A percentile compares a stretch with the other conserved stretches of the same genome.
Evolutionary conservation across 139 green algal species (phyloP).

Genomic region (Nannochloris sp.): DNA sequence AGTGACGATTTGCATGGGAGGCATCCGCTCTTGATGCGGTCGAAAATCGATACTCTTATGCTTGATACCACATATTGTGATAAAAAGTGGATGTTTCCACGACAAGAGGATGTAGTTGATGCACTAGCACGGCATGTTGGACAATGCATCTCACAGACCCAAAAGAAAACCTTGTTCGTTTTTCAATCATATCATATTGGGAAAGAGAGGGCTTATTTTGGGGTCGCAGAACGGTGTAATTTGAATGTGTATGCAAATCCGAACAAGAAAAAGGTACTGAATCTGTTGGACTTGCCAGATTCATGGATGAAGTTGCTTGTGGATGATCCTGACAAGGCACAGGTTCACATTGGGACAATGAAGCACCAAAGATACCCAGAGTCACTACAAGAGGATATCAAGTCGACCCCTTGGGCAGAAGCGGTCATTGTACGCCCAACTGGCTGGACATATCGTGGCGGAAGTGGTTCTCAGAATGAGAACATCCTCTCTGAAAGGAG

Average conservation of each 20-base stretch:
- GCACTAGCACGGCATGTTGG: conserved; percentile 32
- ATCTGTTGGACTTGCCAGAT: conserved; percentile 46
- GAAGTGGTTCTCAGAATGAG: not conserved
- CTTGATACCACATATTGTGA: conserved; percentile 73
- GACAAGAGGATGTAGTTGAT: conserved; percentile 37
- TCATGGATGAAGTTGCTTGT: not conserved
- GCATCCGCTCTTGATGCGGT: conserved; percentile 30
- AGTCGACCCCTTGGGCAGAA: not conserved
- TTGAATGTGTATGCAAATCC: conserved; percentile 64
- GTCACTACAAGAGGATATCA: not conserved
- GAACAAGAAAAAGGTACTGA: conserved; percentile 52
- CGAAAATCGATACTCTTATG: conserved; percentile 44
- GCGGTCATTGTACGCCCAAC: not conserved
- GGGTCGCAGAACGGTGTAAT: conserved; percentile 53
- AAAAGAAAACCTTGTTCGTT: conserved; percentile 76
- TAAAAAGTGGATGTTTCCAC: conserved; percentile 44
- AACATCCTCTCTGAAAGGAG: not conserved
- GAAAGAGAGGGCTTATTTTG: conserved; percentile 86
- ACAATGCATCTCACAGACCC: conserved; percentile 61
- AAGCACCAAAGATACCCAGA: not conserved
- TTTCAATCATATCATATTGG: conserved; percentile 83
- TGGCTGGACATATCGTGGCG: not conserved
- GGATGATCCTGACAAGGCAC: not conserved
- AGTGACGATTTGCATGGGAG: conserved; percentile 29
- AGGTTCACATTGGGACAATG: not conserved